phyloP scores from a whole-genome alignment of 352 stramenopile genomes.

The Pelagophyceae sp. region DNA sequence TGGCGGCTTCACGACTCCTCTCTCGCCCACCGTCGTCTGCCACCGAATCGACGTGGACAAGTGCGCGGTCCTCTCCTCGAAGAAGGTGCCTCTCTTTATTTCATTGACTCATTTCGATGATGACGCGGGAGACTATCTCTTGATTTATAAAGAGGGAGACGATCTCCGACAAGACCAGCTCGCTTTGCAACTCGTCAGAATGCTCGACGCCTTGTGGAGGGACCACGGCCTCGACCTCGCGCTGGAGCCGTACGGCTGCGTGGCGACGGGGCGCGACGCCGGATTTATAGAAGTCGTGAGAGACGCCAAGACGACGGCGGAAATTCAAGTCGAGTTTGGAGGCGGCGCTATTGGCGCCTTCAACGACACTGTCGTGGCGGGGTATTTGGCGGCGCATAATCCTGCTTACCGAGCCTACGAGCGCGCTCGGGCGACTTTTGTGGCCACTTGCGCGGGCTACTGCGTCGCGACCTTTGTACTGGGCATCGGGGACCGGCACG shows the following conservation, averaged over 20 bases:
- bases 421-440: conserved; percentile 46
- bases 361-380: conserved; percentile 25
- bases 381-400: conserved; percentile 31
- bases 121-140: conserved; percentile 22
- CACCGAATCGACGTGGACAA: conserved; percentile 62
- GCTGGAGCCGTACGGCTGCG: conserved; percentile 66
- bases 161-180: conserved; percentile 75
- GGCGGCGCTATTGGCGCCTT: conserved; percentile 27
- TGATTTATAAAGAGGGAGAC: conserved; percentile 54
- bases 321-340: conserved; percentile 40
- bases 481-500: conserved; percentile 51
- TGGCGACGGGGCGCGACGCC: conserved; percentile 63
- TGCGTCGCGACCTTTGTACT: conserved; percentile 52
- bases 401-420: conserved; percentile 24
- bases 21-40: conserved; percentile 21
- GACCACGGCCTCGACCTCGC: conserved; percentile 52
- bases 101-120: conserved; percentile 67
- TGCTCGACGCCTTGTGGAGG: conserved; percentile 71
- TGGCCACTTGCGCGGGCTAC: conserved; percentile 33
- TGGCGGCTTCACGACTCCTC: background rate
- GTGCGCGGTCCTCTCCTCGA: conserved; percentile 74
- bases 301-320: conserved; percentile 64
- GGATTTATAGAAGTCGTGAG: conserved; percentile 73
- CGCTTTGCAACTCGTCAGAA: conserved; percentile 68
- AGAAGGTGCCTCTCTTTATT: conserved; percentile 75